Conservation (phyloP, 495 filamentous ascomycete species). For the Hyaloscypha hepaticicola region DNA sequence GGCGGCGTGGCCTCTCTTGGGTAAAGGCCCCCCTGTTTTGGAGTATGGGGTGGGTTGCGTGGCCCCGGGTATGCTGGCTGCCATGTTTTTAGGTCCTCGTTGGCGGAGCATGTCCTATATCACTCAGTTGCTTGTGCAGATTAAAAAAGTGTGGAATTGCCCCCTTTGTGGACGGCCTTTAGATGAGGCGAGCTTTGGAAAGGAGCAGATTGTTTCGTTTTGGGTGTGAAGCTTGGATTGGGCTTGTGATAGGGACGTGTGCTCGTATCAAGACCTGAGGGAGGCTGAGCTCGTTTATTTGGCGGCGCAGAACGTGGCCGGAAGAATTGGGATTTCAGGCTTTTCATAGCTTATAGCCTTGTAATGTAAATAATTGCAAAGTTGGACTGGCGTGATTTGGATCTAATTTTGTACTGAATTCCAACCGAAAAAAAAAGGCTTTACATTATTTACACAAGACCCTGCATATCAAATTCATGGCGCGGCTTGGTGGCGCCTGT, state of each 20-base stretch:
- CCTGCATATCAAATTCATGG: constrained; percentile 5
- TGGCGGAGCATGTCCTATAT: constrained; percentile 4
- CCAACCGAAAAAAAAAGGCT: not conserved
- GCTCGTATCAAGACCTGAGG: not conserved
- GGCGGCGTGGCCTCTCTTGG: not conserved
- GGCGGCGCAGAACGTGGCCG: no score
- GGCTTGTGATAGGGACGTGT: not conserved
- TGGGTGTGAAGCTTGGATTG: not conserved
- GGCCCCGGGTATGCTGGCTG: not conserved
- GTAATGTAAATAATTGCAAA: no score
- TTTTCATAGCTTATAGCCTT: no score
- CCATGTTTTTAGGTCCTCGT: not conserved
- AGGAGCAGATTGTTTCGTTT: not conserved
- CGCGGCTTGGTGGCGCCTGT: not conserved
- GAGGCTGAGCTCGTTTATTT: not conserved
- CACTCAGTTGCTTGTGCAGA: not conserved
- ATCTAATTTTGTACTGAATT: not conserved
- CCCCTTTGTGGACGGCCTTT: not conserved
- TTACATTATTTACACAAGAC: not conserved
- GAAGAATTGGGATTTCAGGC: not conserved
- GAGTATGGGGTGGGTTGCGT: not conserved
- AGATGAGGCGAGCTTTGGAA: not conserved
- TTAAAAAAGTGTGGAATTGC: no score
- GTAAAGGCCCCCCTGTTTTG: not conserved
- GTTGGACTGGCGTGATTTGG: not conserved